phyloP scores from a whole-genome alignment of 306 rosid genomes.

The Quercus cerris region DNA sequence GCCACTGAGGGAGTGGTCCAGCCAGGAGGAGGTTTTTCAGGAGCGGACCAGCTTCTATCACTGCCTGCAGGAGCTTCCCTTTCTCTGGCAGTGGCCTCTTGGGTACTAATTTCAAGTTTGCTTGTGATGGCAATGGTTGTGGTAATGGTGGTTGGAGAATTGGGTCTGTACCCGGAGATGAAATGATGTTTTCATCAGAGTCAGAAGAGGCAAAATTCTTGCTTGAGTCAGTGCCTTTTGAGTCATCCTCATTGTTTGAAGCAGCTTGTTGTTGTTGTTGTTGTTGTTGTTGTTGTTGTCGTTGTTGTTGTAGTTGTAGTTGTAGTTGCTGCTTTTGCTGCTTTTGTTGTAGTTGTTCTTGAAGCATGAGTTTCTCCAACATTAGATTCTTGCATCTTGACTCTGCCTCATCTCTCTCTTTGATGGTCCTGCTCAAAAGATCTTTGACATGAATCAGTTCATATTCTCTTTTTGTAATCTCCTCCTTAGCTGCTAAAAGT shows the following conservation, averaged over 20 bases:
- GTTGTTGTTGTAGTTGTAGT: constrained; percentile 28
- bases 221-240: constrained; percentile 27
- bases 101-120: constrained; percentile 26
- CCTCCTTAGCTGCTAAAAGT: constrained; percentile 64
- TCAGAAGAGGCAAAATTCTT: constrained; percentile 39
- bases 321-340: constrained; percentile 5
- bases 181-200: constrained; percentile 43
- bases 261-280: background rate
- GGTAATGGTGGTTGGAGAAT: constrained; percentile 8
- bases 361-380: constrained; percentile 47
- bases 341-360: constrained; percentile 34
- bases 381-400: constrained; percentile 54
- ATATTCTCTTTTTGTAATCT: constrained; percentile 56
- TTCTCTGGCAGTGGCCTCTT: constrained; percentile 73
- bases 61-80: constrained; percentile 78
- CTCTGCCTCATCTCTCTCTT: constrained; percentile 71
- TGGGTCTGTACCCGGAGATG: constrained; percentile 31
- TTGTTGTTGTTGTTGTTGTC: background rate
- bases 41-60: constrained; percentile 88
- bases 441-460: constrained; percentile 48
- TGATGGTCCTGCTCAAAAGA: constrained; percentile 46
- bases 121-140: constrained; percentile 21
- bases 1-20: constrained; percentile 90
- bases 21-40: constrained; percentile 77
- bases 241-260: constrained; percentile 34